Evolutionary conservation across 352 stramenopile genomes (phyloP).

Genomic region (Aphanomyces stellatus): DNA sequence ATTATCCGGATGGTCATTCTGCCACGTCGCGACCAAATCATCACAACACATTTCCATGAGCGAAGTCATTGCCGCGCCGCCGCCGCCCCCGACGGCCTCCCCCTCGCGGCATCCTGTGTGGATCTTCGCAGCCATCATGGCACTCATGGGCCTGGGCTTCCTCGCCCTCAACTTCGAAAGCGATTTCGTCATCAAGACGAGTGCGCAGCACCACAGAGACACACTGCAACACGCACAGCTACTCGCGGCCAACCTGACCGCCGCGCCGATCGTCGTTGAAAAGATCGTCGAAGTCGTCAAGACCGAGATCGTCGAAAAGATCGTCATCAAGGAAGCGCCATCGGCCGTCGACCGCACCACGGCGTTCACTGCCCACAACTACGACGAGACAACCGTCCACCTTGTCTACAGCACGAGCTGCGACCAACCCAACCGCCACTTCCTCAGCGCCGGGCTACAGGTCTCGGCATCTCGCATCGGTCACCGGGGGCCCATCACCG

Average conservation of each 20-base stretch:
- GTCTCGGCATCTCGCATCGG: constrained; percentile 31
- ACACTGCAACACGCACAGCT: not conserved
- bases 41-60: too few species aligned
- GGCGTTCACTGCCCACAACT: not conserved
- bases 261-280: too few species aligned
- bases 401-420: constrained; percentile 50
- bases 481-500: constrained; percentile 37
- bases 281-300: not conserved
- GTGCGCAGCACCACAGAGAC: not conserved
- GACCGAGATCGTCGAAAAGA: not conserved
- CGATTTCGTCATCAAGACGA: not conserved
- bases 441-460: constrained; percentile 36
- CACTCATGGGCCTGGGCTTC: not conserved
- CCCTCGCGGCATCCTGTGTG: not conserved
- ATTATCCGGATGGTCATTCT: too few species aligned
- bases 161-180: not conserved
- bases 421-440: constrained; percentile 31
- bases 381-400: constrained; percentile 24
- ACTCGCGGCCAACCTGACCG: too few species aligned
- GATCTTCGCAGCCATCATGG: not conserved
- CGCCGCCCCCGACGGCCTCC: too few species aligned
- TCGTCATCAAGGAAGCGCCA: not conserved
- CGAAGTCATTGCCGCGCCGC: too few species aligned
- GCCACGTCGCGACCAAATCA: too few species aligned
- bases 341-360: not conserved